phyloP scores from a whole-genome alignment of 1,284 basidiomycete species.

The Megacollybia platyphylla region DNA sequence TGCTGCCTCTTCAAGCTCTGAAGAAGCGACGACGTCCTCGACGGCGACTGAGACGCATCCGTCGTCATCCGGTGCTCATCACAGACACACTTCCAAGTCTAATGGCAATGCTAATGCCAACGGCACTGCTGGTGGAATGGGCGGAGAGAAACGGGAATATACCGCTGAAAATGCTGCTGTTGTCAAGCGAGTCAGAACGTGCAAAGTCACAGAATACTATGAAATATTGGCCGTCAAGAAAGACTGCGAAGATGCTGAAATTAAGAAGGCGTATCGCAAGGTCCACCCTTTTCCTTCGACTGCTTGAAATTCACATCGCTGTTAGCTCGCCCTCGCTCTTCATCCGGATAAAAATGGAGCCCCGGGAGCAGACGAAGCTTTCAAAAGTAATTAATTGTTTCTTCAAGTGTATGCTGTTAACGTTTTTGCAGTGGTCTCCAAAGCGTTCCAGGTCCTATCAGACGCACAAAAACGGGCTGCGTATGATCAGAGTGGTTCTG shows the following conservation, averaged over 20 bases:
- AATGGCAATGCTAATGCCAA: slow-evolving; percentile 19
- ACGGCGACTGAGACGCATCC: slow-evolving; percentile 51
- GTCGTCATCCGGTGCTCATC: slow-evolving; percentile 54
- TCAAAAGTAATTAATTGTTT: slow-evolving; percentile 60
- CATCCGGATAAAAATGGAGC: slow-evolving; percentile 99
- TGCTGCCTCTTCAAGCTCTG: slow-evolving; percentile 14
- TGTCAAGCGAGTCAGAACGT: slow-evolving; percentile 79
- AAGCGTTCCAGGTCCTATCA: slow-evolving; percentile 92
- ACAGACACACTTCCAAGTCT: slow-evolving; percentile 26
- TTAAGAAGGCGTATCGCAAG: slow-evolving; percentile 98
- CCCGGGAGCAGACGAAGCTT: slow-evolving; percentile 96
- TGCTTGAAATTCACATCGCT: slow-evolving; percentile 2
- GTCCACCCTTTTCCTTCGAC: slow-evolving; percentile 27
- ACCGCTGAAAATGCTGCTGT: slow-evolving; percentile 78
- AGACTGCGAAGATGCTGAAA: slow-evolving; percentile 79
- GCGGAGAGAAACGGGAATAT: slow-evolving; percentile 71
- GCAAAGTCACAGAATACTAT: slow-evolving; percentile 89
- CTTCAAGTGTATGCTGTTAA: slow-evolving; percentile 5
- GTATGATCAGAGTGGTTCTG: slow-evolving; percentile 77
- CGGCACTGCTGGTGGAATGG: slow-evolving; percentile 40
- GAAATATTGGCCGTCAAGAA: slow-evolving; percentile 81
- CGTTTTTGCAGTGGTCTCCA: slow-evolving; percentile 75
- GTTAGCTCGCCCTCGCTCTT: slow-evolving; percentile 78
- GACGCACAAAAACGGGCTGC: slow-evolving; percentile 88
- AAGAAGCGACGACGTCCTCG: slow-evolving; percentile 15